A percentile compares a stretch with the other conserved stretches of the same genome.
These are phyloP conservation scores for Lathyrus tuberosus DNA, from an alignment of 306 rosid genomes.

Conservation along the genomic window DNA sequence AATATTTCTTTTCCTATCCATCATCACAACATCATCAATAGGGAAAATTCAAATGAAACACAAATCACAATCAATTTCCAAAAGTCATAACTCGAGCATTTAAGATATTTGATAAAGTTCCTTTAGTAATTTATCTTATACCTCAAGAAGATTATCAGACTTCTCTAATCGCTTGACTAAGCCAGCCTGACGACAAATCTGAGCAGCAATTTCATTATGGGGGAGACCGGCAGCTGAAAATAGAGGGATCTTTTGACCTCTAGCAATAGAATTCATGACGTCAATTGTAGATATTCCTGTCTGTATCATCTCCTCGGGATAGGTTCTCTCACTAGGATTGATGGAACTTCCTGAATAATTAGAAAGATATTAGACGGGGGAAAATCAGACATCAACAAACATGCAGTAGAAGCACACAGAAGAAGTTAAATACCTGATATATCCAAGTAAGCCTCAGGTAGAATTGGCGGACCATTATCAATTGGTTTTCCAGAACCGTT, in stretches of 20 bases:
- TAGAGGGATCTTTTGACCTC: constrained; percentile 99
- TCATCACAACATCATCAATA: neutral
- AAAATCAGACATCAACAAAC: constrained; percentile 20
- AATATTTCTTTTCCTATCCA: constrained; percentile 16
- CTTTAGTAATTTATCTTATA: constrained; percentile 35
- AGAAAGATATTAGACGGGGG: constrained; percentile 14
- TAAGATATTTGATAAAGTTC: constrained; percentile 27
- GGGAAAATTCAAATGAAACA: constrained; percentile 17
- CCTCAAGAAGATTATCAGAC: constrained; percentile 91
- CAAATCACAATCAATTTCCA: constrained; percentile 6
- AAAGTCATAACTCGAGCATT: constrained; percentile 16
- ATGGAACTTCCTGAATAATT: constrained; percentile 86
- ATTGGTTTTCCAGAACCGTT: constrained; percentile 99
- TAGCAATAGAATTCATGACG: constrained; percentile 99
- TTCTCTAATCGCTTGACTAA: constrained; percentile 96
- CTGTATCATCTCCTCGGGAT: constrained; percentile 99
- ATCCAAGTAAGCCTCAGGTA: constrained; percentile 99
- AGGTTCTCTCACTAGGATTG: constrained; percentile 99
- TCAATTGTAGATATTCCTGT: constrained; percentile 99
- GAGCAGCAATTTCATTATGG: constrained; percentile 99
- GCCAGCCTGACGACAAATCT: constrained; percentile 99
- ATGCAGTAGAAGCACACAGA: constrained; percentile 12
- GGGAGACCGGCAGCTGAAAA: constrained; percentile 99
- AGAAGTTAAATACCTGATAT: constrained; percentile 67
- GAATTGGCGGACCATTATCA: constrained; percentile 97